These are phyloP conservation scores for Thelonectria discophora DNA, from an alignment of 2,329 filamentous ascomycete species.

Conservation along the genomic window DNA sequence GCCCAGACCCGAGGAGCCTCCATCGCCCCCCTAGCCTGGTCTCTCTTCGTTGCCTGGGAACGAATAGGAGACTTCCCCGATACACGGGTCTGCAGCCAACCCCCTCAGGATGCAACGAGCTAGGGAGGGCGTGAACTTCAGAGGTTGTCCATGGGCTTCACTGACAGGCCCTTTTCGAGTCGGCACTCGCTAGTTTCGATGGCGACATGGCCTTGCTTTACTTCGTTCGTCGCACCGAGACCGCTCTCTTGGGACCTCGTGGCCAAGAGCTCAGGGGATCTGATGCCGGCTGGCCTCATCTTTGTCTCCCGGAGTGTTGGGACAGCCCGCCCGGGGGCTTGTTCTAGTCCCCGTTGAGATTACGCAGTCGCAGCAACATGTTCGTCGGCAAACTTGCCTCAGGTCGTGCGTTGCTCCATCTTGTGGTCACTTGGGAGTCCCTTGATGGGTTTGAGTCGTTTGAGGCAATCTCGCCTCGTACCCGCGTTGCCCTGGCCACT, in stretches of 20 bases:
- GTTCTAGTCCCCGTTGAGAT: too few species aligned
- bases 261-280: conserved; percentile 5
- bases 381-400: conserved; percentile 5
- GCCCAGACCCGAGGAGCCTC: conserved; percentile 31
- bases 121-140: too few species aligned
- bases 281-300: background rate
- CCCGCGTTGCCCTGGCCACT: background rate
- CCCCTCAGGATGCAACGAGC: too few species aligned
- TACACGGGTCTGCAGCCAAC: too few species aligned
- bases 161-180: background rate
- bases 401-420: too few species aligned
- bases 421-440: too few species aligned
- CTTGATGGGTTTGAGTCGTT: background rate
- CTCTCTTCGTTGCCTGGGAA: conserved; percentile 26
- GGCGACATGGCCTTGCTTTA: background rate
- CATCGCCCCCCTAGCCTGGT: too few species aligned
- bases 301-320: too few species aligned
- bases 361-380: conserved; percentile 1
- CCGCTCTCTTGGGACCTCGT: conserved; percentile 13
- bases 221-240: background rate
- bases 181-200: background rate
- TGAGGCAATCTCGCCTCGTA: conserved; percentile 8
- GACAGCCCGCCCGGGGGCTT: too few species aligned
- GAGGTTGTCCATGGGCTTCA: too few species aligned
- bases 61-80: conserved; percentile 31